Conservation (phyloP, 2,329 filamentous ascomycete genomes). For the Talaromyces amestolkiae region DNA sequence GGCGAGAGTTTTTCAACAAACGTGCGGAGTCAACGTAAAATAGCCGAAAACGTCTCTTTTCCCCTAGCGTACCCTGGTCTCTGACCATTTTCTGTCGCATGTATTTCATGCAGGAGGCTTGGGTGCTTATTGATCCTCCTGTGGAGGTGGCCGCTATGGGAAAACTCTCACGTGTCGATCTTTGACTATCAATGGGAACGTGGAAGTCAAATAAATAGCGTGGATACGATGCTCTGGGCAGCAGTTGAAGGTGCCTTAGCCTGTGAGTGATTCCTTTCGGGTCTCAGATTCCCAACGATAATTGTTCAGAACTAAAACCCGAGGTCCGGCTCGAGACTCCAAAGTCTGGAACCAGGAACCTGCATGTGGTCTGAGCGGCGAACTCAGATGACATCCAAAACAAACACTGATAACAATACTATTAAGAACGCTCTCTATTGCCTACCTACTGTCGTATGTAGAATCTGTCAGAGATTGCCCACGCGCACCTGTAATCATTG, state of each 20-base stretch:
- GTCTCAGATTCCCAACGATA: too few relatives aligned
- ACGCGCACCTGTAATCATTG: too few relatives aligned
- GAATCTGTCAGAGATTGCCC: too few relatives aligned
- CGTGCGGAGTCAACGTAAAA: background rate
- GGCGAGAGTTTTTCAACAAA: background rate
- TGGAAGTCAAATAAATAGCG: background rate
- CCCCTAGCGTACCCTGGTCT: background rate
- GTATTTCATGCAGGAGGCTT: background rate
- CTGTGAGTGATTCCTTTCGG: too few relatives aligned
- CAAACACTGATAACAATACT: too few relatives aligned
- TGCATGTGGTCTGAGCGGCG: too few relatives aligned
- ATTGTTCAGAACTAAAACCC: too few relatives aligned
- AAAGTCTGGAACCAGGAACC: too few relatives aligned
- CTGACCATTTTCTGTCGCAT: background rate
- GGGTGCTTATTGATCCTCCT: background rate
- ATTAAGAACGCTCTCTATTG: too few relatives aligned
- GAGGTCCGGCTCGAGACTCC: too few relatives aligned
- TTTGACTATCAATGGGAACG: background rate
- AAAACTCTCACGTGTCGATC: background rate
- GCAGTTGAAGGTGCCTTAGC: background rate
- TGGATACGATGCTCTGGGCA: background rate
- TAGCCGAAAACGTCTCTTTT: constrained; percentile 2
- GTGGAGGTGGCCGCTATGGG: background rate
- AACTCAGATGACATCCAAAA: too few relatives aligned
- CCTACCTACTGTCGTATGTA: too few relatives aligned